Evolutionary conservation across 192 early-diverging fungal species (phyloP), one percentile per base, ranked within the genome.

Genomic region (Backusella macrospora): DNA sequence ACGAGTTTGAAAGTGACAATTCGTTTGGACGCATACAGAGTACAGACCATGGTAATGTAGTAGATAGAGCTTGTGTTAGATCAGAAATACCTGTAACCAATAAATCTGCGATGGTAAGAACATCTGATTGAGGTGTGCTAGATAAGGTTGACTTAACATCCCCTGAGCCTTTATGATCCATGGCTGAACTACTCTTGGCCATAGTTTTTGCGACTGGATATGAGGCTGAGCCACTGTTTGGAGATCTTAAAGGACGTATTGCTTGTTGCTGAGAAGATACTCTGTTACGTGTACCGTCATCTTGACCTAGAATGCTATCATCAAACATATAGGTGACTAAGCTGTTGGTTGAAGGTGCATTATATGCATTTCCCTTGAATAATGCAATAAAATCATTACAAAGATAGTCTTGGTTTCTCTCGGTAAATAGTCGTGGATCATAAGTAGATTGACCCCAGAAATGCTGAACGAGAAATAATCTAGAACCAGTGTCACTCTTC

Each of bases 371-470:
- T 6, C 92, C 92, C 44, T 92, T 89, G 88, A 97, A 96, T 40
- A 97, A 80, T 9, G 90, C 87, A 44, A 96, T 90, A 81, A 95
- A 94, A 76, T 96, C 94, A 16, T 90, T 88, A 73, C 90, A 90
- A 13, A 96, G 79, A 63, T 89, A 88, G 73, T 96, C 94, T 13
- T 85, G 84, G 77, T 98, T 95, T 70, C 88, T 83, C 68, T 90
- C 89, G 16, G 92, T 77, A 73, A 95, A 92, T 7, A 82, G 86
- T 39, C 82, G 82, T 13, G 87, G 72, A 63, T 89, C 84, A 72
- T 93, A 95, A 34, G 78, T 88, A 13, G 91, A 90, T 42, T 84
- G 84, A n/a, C 89, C 86, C 49, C 88, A 86, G 81, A 89, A 96
- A 80, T 98, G 96, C 69, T 91, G 88, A 67, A 97, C 87, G 44